Evolutionary conservation across 2,329 filamentous ascomycete genomes (phyloP), one percentile per base, ranked within the genome.

Genomic region (Penicillium verrucosum): DNA sequence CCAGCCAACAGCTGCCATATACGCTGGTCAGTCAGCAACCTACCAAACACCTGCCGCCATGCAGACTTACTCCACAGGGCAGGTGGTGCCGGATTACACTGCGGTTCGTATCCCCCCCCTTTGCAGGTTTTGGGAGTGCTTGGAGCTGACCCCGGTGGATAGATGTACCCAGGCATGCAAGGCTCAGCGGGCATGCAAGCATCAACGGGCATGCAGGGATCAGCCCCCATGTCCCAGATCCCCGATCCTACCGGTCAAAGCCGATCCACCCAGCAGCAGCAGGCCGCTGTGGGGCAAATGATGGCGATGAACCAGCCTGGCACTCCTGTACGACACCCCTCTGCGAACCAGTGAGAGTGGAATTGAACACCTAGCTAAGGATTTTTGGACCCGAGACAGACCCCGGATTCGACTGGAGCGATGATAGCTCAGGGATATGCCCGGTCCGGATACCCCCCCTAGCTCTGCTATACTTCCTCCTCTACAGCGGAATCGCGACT

Each of bases 401-500:
- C 68, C 61, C 64, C 69, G 49, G 73, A 73, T 65, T 67, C 71
- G 54, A 70, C 70, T 56, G 70, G 65, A 63, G 65, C 67, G 48
- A 71, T 74, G 67, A 72, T 73, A 68, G 62, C 69, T 37, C 71
- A 73, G 60, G 68, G 65, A 42, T 75, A 74, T 60, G 61, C 68
- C 55, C 69, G 70, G 56, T 57, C 70, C 34, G 69, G 68, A 57
- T 73, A 73, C 49, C 67, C 70, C 70, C 54, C 60, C 66, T 36
- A 66, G 63, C 51, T 71, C 70, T 55, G 68, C 70, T 16, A 69
- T 69, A 49, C 68, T 74, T 50, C 72, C 72, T 59, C 72, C 72
- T 55, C 59, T 74, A 53, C 71, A 72, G 57, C 68, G 67, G 37
- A 68, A 60, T 59, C 70, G 69, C 61, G 66, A 66, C 49, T 68